Conservation (phyloP, 23 red algal species). For the Gracilaria domingensis region DNA sequence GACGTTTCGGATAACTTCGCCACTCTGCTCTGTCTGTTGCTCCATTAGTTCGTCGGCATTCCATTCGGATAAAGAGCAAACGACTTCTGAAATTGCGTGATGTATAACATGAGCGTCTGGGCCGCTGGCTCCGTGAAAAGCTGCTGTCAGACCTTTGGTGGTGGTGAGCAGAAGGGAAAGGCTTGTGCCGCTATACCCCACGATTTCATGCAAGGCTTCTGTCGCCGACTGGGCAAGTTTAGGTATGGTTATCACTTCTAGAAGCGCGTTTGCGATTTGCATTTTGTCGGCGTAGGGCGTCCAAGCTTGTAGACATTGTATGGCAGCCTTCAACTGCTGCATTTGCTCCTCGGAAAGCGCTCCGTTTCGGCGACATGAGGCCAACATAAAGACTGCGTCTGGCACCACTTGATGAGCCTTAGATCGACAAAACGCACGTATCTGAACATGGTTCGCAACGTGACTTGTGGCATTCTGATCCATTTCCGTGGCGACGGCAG, state of each 20-base stretch:
- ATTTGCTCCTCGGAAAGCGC: neutral
- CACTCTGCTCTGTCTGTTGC: constrained; percentile 25
- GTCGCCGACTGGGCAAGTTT: constrained; percentile 20
- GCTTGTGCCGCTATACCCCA: constrained; percentile 42
- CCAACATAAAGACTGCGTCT: constrained; percentile 19
- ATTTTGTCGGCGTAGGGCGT: constrained; percentile 12
- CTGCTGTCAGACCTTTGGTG: constrained; percentile 10
- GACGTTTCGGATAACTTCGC: constrained; percentile 1
- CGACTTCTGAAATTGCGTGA: constrained; percentile 48
- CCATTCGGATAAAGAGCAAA: constrained; percentile 35
- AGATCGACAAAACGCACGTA: constrained; percentile 46
- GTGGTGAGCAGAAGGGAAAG: constrained; percentile 15
- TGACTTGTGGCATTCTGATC: constrained; percentile 43
- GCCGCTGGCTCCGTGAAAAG: constrained; percentile 34
- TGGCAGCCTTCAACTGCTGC: neutral
- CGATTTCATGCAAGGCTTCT: constrained; percentile 28
- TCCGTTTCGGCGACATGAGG: neutral
- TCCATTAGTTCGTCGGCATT: constrained; percentile 51
- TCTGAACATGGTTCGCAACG: constrained; percentile 30
- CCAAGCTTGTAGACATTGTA: constrained; percentile 47
- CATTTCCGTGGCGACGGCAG: constrained; percentile 27
- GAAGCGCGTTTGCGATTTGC: constrained; percentile 26
- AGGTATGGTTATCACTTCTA: constrained; percentile 13
- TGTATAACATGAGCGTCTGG: constrained; percentile 6
- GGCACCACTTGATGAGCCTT: constrained; percentile 37